Base-by-base conservation (phyloP, 768 basidiomycete species). In the Stropharia rugosoannulata region DNA sequence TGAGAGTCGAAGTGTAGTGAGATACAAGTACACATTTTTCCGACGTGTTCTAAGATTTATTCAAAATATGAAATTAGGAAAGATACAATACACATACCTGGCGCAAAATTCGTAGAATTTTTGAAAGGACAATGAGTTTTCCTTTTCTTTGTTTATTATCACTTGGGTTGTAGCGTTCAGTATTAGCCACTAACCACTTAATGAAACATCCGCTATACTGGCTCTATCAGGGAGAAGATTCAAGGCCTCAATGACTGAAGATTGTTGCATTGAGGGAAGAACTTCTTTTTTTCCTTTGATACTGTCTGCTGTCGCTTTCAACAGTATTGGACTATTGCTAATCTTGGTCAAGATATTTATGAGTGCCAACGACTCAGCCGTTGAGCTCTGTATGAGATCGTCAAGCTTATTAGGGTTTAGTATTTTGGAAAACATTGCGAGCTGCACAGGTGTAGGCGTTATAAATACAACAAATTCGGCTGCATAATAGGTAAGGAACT, bases 401-500 rank as follows among this genome's bases (percentile, higher is more conserved):
- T 87, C 83, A 25, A 95, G 69, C 55, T 83, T 83, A 49, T 86
- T 83, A 0, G 87, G 85, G 27, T 84, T 78, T 6, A 99, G 80
- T 10, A 98, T 85, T 41, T 79, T 84, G 9, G 77, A 73, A 64
- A 95, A 93, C 63, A 98, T 87, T 11, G 82, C 75, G 5, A 91
- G 70, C 63, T 99, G 96, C 15, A 97, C 73, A n/a, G 72, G 47
- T 0, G 94, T 95, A 0, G 97, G 96, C 5, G 86, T 86, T 29
- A 97, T 79, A 68, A 98, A 98, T n/a, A 98, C 86, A n/a, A 96
- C 90, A 66, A 96, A 98, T 84, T 99, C 97, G 66, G 91, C 96
- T 98, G 7, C 22, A 51, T 27, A 46, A 42, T 11, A 36, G 48
- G 38, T 58, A 27, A 56, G 16, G 5, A 38, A 12, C 1, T 5